These are phyloP conservation scores for Alternaria alternata DNA, from an alignment of 2,329 filamentous ascomycete species.

Conservation along the genomic window DNA sequence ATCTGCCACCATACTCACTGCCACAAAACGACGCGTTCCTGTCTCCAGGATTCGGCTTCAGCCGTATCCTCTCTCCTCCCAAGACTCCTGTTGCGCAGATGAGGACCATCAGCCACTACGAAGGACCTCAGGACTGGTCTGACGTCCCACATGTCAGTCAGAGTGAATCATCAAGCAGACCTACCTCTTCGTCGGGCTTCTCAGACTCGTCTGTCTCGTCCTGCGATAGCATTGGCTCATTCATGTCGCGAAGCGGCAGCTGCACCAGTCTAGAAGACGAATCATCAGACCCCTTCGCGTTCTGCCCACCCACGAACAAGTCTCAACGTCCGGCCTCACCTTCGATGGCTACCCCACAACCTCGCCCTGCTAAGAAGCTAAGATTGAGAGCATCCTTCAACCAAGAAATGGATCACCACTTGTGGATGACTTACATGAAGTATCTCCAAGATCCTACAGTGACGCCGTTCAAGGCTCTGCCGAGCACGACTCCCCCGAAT, in stretches of 20 bases:
- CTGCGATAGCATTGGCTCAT: slow-evolving; percentile 63
- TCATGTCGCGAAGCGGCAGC: slow-evolving; percentile 65
- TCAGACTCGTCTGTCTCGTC: slow-evolving; percentile 71
- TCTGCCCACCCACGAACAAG: slow-evolving; percentile 48
- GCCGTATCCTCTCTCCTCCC: slow-evolving; percentile 56
- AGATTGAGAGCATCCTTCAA: slow-evolving; percentile 62
- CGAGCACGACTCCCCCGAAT: slow-evolving; percentile 68
- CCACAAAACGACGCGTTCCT: slow-evolving; percentile 51
- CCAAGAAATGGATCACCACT: slow-evolving; percentile 69
- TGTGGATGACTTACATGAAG: slow-evolving; percentile 71
- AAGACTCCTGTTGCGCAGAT: slow-evolving; percentile 59
- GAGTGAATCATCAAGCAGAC: slow-evolving; percentile 60
- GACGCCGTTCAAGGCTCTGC: slow-evolving; percentile 72
- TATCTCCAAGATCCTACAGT: slow-evolving; percentile 72
- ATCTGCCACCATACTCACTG: slow-evolving; percentile 35
- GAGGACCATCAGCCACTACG: slow-evolving; percentile 39
- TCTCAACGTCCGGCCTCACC: slow-evolving; percentile 43
- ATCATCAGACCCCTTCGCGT: slow-evolving; percentile 63
- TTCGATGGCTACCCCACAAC: slow-evolving; percentile 37
- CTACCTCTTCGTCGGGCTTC: slow-evolving; percentile 65
- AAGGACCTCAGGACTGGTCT: slow-evolving; percentile 42
- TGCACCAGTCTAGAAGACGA: slow-evolving; percentile 70
- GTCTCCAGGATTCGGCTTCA: slow-evolving; percentile 50
- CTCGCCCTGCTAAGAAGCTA: slow-evolving; percentile 50
- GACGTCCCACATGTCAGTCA: slow-evolving; percentile 40